Base-by-base conservation (phyloP, 805 yeast species). In the Grigorovia humatica region DNA sequence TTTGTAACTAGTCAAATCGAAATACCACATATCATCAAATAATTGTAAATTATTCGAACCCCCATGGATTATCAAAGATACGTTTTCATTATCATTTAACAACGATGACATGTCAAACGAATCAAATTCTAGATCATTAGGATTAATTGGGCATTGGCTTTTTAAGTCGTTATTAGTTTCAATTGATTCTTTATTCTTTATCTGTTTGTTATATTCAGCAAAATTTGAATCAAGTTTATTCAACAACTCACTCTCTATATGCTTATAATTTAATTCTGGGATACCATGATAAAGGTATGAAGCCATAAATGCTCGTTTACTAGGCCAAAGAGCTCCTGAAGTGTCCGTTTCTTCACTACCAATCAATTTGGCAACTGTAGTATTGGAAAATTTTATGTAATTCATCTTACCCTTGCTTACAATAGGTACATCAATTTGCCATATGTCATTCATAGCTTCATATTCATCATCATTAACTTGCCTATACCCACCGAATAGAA, bases 401-500 rank as follows among this genome's bases (percentile, higher is more conserved):
- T 67, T 66, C 13, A 64, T 59, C 29, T 66, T 68, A 44, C 68
- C 72, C 41, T 64, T 53, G 58, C 70, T 58, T 42, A 62, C 52
- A 44, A 76, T 64, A 1, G 72, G 66, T 2, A 73, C 55, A 43
- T 73, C 74, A 15, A 73, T 63, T 53, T 66, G 68, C 77, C 77
- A 73, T 30, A 73, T 48, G 56, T 72, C 77, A 40, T 66, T 59
- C 52, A 70, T 58, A 1, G 74, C 68, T 43, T 65, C 65, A 47
- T 62, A 71, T 9, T 56, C 50, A 27, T 65, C 61, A 30, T 55
- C 57, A 5, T 59, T 58, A 1, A 58, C 56, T 46, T 66, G 62
- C 44, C 64, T 65, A 58, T 74, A 78, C 0, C 83, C 82, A 15
- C 82, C 82, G 70, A 75, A 72, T 5, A 77, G 67, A 40, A 72